phyloP scores from a whole-genome alignment of 495 filamentous ascomycete species.

The Podospora anserina region DNA sequence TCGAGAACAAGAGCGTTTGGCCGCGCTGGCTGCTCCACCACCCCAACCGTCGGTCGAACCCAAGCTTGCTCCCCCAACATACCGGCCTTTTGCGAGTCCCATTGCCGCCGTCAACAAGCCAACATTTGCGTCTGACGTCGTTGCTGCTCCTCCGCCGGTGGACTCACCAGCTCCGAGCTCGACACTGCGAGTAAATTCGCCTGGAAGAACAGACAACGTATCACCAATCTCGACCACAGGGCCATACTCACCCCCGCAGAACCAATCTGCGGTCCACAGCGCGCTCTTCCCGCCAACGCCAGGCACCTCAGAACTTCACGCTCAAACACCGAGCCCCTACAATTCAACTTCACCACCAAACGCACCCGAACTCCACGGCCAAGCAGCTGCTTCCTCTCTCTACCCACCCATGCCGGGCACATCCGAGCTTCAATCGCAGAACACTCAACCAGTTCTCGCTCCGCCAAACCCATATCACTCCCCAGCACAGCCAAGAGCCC shows the following conservation, averaged over 20 bases:
- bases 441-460: neutral
- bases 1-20: neutral
- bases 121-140: slow-evolving; percentile 17
- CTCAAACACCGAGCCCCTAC: neutral
- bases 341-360: slow-evolving; percentile 1
- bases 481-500: slow-evolving; percentile 4
- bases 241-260: slow-evolving; percentile 26
- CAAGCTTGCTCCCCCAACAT: neutral
- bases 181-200: slow-evolving; percentile 25
- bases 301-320: slow-evolving; percentile 11
- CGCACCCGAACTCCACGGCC: slow-evolving; percentile 7
- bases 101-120: slow-evolving; percentile 29
- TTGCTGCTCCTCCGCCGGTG: slow-evolving; percentile 20
- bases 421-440: slow-evolving; percentile 10
- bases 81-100: neutral
- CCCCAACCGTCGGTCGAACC: neutral
- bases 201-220: slow-evolving; percentile 30
- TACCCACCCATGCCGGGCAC: slow-evolving; percentile 5
- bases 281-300: slow-evolving; percentile 5
- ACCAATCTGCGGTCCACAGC: neutral
- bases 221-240: slow-evolving; percentile 37
- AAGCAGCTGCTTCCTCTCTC: neutral
- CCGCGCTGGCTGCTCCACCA: neutral
- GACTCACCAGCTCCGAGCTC: slow-evolving; percentile 36
- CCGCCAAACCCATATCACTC: slow-evolving; percentile 2